These are phyloP conservation scores for Dichotomopilus funicola DNA, from an alignment of 2,329 filamentous ascomycete genomes.

Conservation along the genomic window DNA sequence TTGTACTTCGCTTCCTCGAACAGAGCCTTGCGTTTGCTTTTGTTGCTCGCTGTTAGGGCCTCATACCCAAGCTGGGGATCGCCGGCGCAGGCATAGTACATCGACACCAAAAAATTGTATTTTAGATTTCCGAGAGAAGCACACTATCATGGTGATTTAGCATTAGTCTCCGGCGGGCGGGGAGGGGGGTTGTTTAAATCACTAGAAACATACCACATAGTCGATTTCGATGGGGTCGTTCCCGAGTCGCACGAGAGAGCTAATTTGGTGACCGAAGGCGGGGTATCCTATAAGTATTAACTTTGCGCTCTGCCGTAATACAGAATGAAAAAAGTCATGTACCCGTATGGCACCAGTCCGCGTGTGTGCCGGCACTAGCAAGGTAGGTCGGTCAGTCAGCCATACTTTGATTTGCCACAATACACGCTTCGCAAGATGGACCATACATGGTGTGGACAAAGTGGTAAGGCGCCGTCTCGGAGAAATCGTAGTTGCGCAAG, in stretches of 20 bases:
- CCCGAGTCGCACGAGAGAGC: constrained; percentile 54
- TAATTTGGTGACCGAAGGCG: constrained; percentile 63
- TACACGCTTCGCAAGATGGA: neutral
- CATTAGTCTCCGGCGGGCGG: neutral
- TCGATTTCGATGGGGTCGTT: constrained; percentile 58
- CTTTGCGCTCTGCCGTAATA: neutral
- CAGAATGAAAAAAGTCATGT: constrained; percentile 1
- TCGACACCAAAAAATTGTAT: constrained; percentile 53
- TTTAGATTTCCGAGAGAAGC: constrained; percentile 78
- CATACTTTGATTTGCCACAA: neutral
- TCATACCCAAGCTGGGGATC: constrained; percentile 42
- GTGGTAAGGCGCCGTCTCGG: constrained; percentile 60
- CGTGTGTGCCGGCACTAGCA: constrained; percentile 49
- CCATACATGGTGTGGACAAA: constrained; percentile 82
- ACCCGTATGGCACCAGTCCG: constrained; percentile 39
- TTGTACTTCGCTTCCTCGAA: constrained; percentile 20
- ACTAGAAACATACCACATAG: constrained; percentile 52
- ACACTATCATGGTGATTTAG: constrained; percentile 41
- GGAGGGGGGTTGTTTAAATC: neutral
- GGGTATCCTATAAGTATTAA: constrained; percentile 53
- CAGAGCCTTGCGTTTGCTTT: constrained; percentile 26
- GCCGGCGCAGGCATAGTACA: constrained; percentile 50
- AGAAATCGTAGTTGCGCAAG: constrained; percentile 74
- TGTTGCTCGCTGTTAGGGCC: constrained; percentile 30
- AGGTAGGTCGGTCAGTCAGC: neutral